Percentiles rank a stretch among this genome's conserved stretches.
Conservation (phyloP, 495 filamentous ascomycete genomes). For the Thozetella sp. region DNA sequence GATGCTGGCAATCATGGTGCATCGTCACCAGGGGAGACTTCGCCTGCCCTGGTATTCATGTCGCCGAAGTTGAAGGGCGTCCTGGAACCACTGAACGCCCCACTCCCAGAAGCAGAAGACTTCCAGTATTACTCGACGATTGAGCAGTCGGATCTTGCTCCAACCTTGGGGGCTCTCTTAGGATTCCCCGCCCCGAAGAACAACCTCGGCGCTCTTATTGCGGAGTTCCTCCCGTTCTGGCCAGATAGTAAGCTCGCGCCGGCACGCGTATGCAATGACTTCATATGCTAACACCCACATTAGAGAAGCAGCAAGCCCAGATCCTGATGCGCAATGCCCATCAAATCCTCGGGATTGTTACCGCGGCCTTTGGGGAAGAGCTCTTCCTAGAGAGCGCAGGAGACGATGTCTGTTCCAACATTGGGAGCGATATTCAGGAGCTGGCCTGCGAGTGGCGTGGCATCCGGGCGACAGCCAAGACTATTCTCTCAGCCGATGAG, state of each 20-base stretch:
- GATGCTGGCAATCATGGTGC: conserved; percentile 97
- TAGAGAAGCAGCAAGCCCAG: conserved; percentile 60
- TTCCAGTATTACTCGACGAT: conserved; percentile 82
- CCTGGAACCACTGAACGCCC: conserved; percentile 42
- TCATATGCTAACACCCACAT: conserved; percentile 13
- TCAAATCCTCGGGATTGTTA: conserved; percentile 75
- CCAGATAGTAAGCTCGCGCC: conserved; percentile 45
- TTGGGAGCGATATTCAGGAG: conserved; percentile 51
- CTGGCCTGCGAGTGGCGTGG: conserved; percentile 69
- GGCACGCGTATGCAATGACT: no score
- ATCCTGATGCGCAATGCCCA: conserved; percentile 74
- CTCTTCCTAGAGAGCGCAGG: conserved; percentile 43
- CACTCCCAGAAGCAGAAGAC: conserved; percentile 48
- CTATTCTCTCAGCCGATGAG: conserved; percentile 1
- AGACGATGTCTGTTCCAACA: conserved; percentile 40
- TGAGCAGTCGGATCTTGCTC: conserved; percentile 91
- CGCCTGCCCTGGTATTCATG: conserved; percentile 87
- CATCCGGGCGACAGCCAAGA: conserved; percentile 24
- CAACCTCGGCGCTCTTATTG: conserved; percentile 86
- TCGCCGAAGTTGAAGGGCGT: conserved; percentile 78
- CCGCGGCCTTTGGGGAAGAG: conserved; percentile 64
- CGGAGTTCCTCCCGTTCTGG: conserved; percentile 79
- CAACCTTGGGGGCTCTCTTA: conserved; percentile 84
- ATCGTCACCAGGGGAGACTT: conserved; percentile 90
- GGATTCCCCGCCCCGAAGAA: conserved; percentile 92